Conservation (phyloP, 495 filamentous ascomycete genomes). For the Choiromyces venosus region DNA sequence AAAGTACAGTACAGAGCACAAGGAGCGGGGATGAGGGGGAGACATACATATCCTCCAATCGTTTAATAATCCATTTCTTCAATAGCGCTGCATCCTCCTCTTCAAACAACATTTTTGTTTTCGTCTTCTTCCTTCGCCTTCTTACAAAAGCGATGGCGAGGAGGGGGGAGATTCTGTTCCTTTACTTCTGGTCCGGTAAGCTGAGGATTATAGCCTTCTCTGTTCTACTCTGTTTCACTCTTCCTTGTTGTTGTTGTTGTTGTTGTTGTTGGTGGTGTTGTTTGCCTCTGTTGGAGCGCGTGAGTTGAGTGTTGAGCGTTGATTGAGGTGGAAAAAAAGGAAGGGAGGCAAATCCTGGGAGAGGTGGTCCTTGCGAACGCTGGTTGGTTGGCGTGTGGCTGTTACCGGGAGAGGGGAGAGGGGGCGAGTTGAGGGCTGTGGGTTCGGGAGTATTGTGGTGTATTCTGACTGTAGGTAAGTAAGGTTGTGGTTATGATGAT, state of each 20-base stretch:
- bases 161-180: background rate
- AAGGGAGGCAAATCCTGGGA: background rate
- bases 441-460: background rate
- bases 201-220: background rate
- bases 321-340: background rate
- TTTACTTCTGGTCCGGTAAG: background rate
- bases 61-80: conserved; percentile 84
- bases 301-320: background rate
- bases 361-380: background rate
- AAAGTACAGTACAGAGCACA: background rate
- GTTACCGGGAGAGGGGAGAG: background rate
- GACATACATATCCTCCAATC: conserved; percentile 82
- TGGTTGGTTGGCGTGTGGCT: background rate
- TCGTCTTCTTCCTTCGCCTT: background rate
- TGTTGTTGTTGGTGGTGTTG: background rate
- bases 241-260: background rate
- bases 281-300: background rate
- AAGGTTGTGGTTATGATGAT: background rate
- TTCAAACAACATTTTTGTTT: conserved; percentile 62
- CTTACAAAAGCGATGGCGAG: background rate
- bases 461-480: background rate
- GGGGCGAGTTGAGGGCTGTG: background rate
- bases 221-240: background rate
- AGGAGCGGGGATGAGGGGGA: background rate
- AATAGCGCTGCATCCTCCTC: conserved; percentile 68